Base-by-base conservation (phyloP, 441 rosid species). In the Jatropha podagrica region DNA sequence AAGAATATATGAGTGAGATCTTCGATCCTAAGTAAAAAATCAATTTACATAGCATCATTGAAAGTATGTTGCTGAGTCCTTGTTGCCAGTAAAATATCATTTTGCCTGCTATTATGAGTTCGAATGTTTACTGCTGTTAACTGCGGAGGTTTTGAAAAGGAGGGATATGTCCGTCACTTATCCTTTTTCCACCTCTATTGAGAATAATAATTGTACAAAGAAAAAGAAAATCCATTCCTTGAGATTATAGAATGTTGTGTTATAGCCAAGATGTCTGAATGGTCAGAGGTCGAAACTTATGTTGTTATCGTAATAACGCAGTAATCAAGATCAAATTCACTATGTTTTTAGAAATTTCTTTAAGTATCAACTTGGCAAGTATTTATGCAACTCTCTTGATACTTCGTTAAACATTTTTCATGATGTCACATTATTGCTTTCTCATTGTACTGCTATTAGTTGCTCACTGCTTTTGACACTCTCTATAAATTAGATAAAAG, bases 401-500 rank as follows among this genome's bases (percentile, higher is more conserved):
- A 46, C 77, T 78, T 75, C 23, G 49, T 40, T 46, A 26, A 52
- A 38, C 68, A 54, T 77, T 48, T 46, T 60, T 37, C 41, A 12
- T 63, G 49, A 23, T 62, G 37, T 59, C 8, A 58, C 49, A 63
- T 58, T 38, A 70, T 63, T 64, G 68, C 72, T 61, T 77, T 73
- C 7, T 65, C 52, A 15, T 11, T 63, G 32, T 74, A 17, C 7
- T 71, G 64, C 78, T 72, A 54, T 46, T 44, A 37, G 76, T 73
- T 70, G 51, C 68, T 42, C 49, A 62, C 74, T 52, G n/a, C 40
- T 68, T 13, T 77, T 61, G 26, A 23, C 41, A 72, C 80, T 70
- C 55, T 76, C 44, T 59, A 14, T 54, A 40, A 78, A 77, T 48
- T 83, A 96, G 99, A 89, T 96, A 37, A 96, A 96, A 84, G 59